Evolutionary conservation across 1,139 yeast species (phyloP), one percentile per base, ranked within the genome.

Genomic region (Magnusiomyces sp.): DNA sequence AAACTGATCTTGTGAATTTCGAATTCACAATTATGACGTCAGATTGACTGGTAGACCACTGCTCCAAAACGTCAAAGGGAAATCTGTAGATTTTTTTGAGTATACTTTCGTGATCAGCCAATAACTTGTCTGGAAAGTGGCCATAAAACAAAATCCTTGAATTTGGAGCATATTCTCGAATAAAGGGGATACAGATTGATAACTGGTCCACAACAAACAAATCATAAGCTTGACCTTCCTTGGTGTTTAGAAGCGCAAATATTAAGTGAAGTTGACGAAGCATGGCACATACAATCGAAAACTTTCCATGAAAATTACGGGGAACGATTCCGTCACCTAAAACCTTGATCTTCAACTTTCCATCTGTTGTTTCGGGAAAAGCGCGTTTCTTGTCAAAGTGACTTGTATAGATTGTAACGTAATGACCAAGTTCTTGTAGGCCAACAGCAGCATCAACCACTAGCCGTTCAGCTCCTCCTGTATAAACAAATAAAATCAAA

Each of bases 391-490:
- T 74, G 65, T 92, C 96, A 65, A 96, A 89, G 63, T 92, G 95
- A 0, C 96, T 88, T 0, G 98, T 92, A 66, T 76, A 88, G 6
- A 90, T 74, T 7, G 75, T 74, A 14, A 92, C 80, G 0, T 76
- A 71, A 61, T 88, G 82, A 2, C 82, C 81, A n/a, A 72, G 67
- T 1, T 77, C 73, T 64, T 90, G 89, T 27, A 92, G 70, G 0
- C 96, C 96, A 2, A 88, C 72, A 0, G 97, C 98, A 1, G 95
- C 94, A 67, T 92, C 99, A 1, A 92, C 95, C 1, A 92, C 90
- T 27, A 94, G 73, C 53, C 99, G 72, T 65, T 92, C 99, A 0
- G 99, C 99, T 3, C 99, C 99, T 6, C 96, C 83, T 62, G 43
- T 46, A 31, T 23, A 5, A 36, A 11, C 19, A 23, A 19, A 27